A percentile compares a stretch with the other conserved stretches of the same genome.
These are phyloP conservation scores for Hypsizygus marmoreus DNA, from an alignment of 768 basidiomycete species.

Conservation along the genomic window DNA sequence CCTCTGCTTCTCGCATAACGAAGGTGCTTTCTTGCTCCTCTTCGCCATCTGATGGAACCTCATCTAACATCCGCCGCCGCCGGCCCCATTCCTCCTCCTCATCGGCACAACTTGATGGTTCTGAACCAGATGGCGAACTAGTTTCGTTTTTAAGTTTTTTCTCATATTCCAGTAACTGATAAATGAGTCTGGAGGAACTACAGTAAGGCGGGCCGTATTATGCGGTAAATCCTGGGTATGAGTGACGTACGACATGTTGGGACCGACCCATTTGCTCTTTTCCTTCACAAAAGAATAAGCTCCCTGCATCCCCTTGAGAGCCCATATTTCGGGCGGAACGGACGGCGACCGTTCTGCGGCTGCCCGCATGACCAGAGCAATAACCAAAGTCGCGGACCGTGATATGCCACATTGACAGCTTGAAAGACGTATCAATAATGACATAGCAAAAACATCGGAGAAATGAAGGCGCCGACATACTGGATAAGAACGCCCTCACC, in stretches of 20 bases:
- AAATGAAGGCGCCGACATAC: slow-evolving; percentile 49
- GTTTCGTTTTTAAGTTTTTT: slow-evolving; percentile 60
- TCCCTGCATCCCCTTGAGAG: slow-evolving; percentile 84
- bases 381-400: slow-evolving; percentile 85
- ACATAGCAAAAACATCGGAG: slow-evolving; percentile 18
- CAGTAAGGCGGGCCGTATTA: slow-evolving; percentile 17
- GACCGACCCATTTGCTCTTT: slow-evolving; percentile 85
- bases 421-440: slow-evolving; percentile 19
- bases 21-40: slow-evolving; percentile 56
- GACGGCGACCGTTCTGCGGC: slow-evolving; percentile 66
- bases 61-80: slow-evolving; percentile 61
- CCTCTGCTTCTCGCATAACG: slow-evolving; percentile 77
- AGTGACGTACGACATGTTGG: slow-evolving; percentile 90
- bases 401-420: slow-evolving; percentile 96
- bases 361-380: slow-evolving; percentile 93
- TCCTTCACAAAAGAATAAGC: slow-evolving; percentile 89
- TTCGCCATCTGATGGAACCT: slow-evolving; percentile 49
- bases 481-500: slow-evolving; percentile 84
- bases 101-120: slow-evolving; percentile 55
- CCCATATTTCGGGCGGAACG: slow-evolving; percentile 76
- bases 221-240: slow-evolving; percentile 15
- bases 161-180: slow-evolving; percentile 92
- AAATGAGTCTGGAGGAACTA: slow-evolving; percentile 68
- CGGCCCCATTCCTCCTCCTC: slow-evolving; percentile 86
- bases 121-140: slow-evolving; percentile 53